Base-by-base conservation (phyloP, 1,284 basidiomycete genomes). In the Neolentinus lepideus region DNA sequence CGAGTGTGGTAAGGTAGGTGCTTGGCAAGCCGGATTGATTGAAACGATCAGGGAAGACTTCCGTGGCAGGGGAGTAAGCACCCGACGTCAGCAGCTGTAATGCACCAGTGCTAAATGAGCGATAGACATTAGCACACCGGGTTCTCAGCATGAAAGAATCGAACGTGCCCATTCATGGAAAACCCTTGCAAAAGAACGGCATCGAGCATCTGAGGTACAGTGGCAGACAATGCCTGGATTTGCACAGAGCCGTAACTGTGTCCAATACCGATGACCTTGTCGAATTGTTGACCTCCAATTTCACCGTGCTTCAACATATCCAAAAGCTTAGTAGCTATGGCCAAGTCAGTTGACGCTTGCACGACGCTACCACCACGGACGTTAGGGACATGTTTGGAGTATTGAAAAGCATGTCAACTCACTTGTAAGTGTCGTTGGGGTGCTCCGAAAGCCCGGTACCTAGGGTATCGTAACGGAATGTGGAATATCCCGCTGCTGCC, bases 401-500 rank as follows among this genome's bases (percentile, higher is more conserved):
- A n/a, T n/a, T n/a, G n/a, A n/a, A n/a, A n/a, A n/a, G n/a, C n/a
- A n/a, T n/a, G n/a, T n/a, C n/a, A n/a, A n/a, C n/a, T n/a, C n/a
- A 58, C 59, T 56, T 60, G 57, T 60, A 62, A 1, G 58, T 56
- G 29, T 62, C 61, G 1, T 36, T n/a, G 1, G 59, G 61, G 16
- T 60, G 54, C 47, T 59, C 56, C 3, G 61, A 62, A 24, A 60
- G 57, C 2, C 61, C 61, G 4, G 59, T 62, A 4, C 61, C 61
- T 29, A 62, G 58, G 24, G 57, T 59, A 36, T 62, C 61, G 43
- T 58, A 62, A 12, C 59, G 59, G 55, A 62, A 62, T 4, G 61
- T 62, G n/a, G 58, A 50, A 43, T 56, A 57, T 19, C 59, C 61
- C 0, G 58, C 59, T 4, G 54, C 58, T 1, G 61, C 56, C 2